These are phyloP conservation scores for Tripterygium wilfordii DNA, from an alignment of 177 flowering plant genomes.

Conservation along the genomic window DNA sequence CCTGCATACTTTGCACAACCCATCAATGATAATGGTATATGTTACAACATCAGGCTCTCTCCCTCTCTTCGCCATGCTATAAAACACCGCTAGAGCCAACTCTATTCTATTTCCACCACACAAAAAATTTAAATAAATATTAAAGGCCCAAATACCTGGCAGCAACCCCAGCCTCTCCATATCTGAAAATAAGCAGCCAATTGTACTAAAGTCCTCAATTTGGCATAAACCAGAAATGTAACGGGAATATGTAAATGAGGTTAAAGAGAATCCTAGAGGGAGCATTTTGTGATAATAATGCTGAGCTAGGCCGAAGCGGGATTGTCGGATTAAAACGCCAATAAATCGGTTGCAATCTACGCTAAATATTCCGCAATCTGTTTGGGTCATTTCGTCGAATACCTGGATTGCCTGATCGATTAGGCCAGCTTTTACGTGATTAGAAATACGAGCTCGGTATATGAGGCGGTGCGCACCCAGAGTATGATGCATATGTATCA, in stretches of 20 bases:
- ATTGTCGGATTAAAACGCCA: conserved; percentile 66
- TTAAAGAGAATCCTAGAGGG: conserved; percentile 63
- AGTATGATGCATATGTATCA: conserved; percentile 43
- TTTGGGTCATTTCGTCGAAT: conserved; percentile 80
- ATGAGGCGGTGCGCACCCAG: conserved; percentile 53
- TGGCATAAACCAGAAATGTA: conserved; percentile 70
- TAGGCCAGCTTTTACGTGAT: conserved; percentile 61
- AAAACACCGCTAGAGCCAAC: conserved; percentile 46
- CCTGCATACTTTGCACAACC: conserved; percentile 48
- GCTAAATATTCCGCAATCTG: conserved; percentile 66
- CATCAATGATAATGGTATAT: conserved; percentile 64
- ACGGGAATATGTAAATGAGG: conserved; percentile 77
- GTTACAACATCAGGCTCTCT: conserved; percentile 79
- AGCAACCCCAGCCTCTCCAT: conserved; percentile 57
- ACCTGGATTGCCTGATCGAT: conserved; percentile 60
- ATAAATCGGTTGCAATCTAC: conserved; percentile 81
- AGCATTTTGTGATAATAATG: conserved; percentile 53
- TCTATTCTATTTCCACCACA: conserved; percentile 53
- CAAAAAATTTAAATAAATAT: conserved; percentile 63
- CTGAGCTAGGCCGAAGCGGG: conserved; percentile 67
- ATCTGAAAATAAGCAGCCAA: conserved; percentile 49
- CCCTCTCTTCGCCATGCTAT: conserved; percentile 52
- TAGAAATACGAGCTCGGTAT: conserved; percentile 63
- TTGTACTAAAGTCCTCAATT: conserved; percentile 43
- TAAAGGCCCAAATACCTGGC: conserved; percentile 83